Percentiles rank a stretch among this genome's conserved stretches.
phyloP scores from a whole-genome alignment of 2,329 filamentous ascomycete genomes.

The Exophiala alcalophila region DNA sequence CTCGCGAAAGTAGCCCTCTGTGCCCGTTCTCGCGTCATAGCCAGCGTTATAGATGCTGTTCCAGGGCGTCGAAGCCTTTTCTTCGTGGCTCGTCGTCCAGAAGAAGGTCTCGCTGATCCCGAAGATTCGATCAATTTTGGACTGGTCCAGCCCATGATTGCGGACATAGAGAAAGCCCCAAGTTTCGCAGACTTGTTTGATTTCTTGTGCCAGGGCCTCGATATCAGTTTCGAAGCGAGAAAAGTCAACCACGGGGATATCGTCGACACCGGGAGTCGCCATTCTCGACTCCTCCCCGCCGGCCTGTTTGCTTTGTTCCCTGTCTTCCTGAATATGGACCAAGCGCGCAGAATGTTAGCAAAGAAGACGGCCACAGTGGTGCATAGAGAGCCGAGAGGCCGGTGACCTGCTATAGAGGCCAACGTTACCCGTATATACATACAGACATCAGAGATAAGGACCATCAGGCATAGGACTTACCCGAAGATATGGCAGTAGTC shows the following conservation, averaged over 20 bases:
- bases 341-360: too few species aligned
- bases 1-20: constrained; percentile 17
- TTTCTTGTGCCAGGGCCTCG: constrained; percentile 58
- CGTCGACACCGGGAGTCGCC: constrained; percentile 1
- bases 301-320: too few species aligned
- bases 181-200: constrained; percentile 75
- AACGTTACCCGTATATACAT: too few species aligned
- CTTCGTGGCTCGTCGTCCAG: constrained; percentile 11
- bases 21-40: constrained; percentile 17
- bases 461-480: too few species aligned
- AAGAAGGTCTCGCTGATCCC: constrained; percentile 38
- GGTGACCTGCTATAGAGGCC: too few species aligned
- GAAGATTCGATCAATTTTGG: constrained; percentile 26
- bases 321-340: too few species aligned
- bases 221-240: constrained; percentile 65
- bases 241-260: constrained; percentile 69
- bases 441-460: too few species aligned
- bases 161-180: constrained; percentile 44
- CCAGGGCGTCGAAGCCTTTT: constrained; percentile 17
- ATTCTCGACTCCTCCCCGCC: too few species aligned
- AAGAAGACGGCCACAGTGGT: too few species aligned
- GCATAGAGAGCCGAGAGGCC: too few species aligned
- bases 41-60: constrained; percentile 21
- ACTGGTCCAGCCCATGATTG: constrained; percentile 30
- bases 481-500: too few species aligned